Evolutionary conservation across 768 basidiomycete species (phyloP), one percentile per base, ranked within the genome.

Genomic region (Rhodotorula paludigena): DNA sequence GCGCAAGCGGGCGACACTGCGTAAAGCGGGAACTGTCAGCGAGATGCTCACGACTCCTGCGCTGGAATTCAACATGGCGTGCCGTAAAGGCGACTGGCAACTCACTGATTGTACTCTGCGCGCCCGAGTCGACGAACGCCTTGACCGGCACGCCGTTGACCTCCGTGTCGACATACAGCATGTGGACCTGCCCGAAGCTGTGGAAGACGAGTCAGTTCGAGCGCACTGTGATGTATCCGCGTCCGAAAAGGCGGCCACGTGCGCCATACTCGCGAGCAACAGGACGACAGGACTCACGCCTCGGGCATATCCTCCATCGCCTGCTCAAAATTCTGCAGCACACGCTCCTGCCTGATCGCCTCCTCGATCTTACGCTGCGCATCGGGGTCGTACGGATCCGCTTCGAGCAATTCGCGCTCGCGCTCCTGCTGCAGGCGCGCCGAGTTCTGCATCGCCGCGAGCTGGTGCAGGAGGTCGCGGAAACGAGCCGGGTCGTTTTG

Each of bases 71-170:
- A n/a, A n/a, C n/a, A n/a, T n/a, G n/a, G n/a, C n/a, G n/a, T n/a
- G n/a, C n/a, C n/a, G 6, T 3, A 0, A 32, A 36, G 32, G 42
- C 3, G 7, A 51, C 5, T 32, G 21, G n/a, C 47, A 41, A 48
- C 87, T 74, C 74, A 93, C 93, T 97, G 80, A 97, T 97, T 3
- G 94, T 99, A 69, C 86, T 85, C 75, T 99, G 96, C 18, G 96
- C 96, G 48, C 94, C 96, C 71, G 92, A 96, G 77, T 99, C 96
- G 49, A 99, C 96, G 74, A 99, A 99, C 1, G 96, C 96, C 78
- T 91, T 93, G 44, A 98, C 86, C 7, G 88, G 88, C 66, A 83
- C 82, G 2, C 88, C 87, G 75, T 99, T 99, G 4, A 99, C 91
- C 75, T 97, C 96, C 0, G 92, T 86, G 33, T 87, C 84, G 69